These are phyloP conservation scores for Bolboschoenus planiculmis DNA, from an alignment of 176 grass and related monocot genomes.

Conservation along the genomic window DNA sequence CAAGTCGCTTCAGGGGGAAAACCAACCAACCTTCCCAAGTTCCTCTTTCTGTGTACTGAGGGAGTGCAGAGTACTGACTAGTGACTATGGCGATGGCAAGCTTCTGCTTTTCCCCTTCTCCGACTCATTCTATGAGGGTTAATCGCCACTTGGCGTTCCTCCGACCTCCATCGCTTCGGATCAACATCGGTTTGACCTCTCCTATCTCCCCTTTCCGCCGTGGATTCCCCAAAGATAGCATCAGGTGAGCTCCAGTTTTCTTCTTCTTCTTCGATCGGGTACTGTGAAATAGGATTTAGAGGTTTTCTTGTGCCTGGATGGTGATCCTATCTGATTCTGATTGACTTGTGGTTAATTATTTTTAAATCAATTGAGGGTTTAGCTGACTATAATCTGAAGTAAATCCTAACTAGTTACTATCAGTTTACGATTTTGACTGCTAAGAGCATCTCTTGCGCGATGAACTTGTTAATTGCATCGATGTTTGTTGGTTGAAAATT, in stretches of 20 bases:
- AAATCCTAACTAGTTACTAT: background rate
- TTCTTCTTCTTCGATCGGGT: background rate
- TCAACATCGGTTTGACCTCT: background rate
- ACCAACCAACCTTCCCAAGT: background rate
- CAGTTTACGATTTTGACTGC: background rate
- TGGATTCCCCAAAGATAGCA: background rate
- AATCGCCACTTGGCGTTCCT: background rate
- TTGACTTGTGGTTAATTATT: background rate
- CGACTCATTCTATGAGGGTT: background rate
- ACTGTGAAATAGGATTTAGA: background rate
- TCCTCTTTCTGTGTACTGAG: background rate
- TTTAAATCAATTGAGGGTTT: background rate
- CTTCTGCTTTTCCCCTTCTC: background rate
- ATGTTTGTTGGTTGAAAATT: background rate
- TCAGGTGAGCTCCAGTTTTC: conserved; percentile 6
- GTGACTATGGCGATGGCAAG: conserved; percentile 13
- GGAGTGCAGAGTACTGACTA: background rate
- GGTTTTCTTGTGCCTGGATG: background rate
- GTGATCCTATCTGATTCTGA: conserved; percentile 7
- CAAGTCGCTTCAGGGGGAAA: background rate
- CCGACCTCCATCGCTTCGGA: background rate
- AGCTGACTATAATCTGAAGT: background rate
- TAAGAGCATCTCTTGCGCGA: background rate
- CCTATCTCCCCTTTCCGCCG: background rate
- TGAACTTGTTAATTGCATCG: background rate